These are phyloP conservation scores for Diaporthe humulicola DNA, from an alignment of 2,329 filamentous ascomycete species.

Conservation along the genomic window DNA sequence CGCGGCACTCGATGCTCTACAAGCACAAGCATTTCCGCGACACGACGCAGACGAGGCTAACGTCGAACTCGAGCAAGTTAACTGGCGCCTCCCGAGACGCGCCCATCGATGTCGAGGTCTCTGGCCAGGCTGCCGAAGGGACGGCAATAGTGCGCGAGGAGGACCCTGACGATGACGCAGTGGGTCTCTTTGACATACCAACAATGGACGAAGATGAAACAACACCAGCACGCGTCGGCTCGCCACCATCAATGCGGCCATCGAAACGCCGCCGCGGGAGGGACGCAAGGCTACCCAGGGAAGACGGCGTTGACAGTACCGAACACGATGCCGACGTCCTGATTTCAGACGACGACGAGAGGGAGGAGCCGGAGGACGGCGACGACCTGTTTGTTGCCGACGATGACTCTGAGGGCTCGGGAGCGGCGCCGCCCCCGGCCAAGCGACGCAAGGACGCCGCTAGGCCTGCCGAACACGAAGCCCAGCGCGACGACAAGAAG, in stretches of 20 bases:
- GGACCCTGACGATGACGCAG: constrained; percentile 71
- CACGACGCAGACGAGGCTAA: constrained; percentile 64
- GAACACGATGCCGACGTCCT: constrained; percentile 47
- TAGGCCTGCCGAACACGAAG: constrained; percentile 44
- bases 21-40: constrained; percentile 85
- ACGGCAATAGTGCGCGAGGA: constrained; percentile 63
- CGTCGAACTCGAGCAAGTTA: constrained; percentile 73
- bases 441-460: constrained; percentile 60
- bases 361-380: constrained; percentile 37
- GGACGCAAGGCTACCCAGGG: constrained; percentile 45
- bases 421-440: constrained; percentile 56
- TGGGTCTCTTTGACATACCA: constrained; percentile 70
- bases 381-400: constrained; percentile 44
- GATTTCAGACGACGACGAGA: constrained; percentile 32
- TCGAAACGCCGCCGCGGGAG: constrained; percentile 48
- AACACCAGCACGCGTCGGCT: constrained; percentile 46
- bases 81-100: constrained; percentile 68
- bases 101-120: constrained; percentile 65
- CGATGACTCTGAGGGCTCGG: constrained; percentile 49
- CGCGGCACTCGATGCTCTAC: constrained; percentile 86
- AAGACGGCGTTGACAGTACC: constrained; percentile 52
- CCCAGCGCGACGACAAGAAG: constrained; percentile 81
- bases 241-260: constrained; percentile 42
- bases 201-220: constrained; percentile 48
- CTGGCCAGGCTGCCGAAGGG: constrained; percentile 50